Evolutionary conservation across 1,284 basidiomycete genomes (phyloP).

Genomic region (Athelia sp.): DNA sequence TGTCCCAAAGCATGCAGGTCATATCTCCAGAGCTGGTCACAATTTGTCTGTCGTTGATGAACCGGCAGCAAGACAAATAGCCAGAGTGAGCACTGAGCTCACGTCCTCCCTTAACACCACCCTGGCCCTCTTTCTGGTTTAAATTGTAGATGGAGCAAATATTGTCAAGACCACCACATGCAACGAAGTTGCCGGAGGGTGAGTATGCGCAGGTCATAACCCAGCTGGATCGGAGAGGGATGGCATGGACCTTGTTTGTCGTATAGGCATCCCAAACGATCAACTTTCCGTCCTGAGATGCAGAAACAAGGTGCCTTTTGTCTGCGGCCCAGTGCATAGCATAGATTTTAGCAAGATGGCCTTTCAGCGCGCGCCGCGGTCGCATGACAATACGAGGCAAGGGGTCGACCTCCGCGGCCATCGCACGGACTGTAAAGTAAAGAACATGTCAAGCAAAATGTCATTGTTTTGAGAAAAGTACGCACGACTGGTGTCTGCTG

Average conservation of each 20-base stretch:
- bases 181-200: constrained; percentile 94
- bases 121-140: constrained; percentile 63
- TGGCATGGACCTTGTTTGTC: constrained; percentile 99
- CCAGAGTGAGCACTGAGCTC: constrained; percentile 97
- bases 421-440: constrained; percentile 71
- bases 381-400: constrained; percentile 96
- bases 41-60: constrained; percentile 98
- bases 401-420: constrained; percentile 94
- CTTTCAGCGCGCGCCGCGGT: constrained; percentile 89
- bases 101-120: constrained; percentile 72
- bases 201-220: constrained; percentile 99
- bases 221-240: constrained; percentile 96
- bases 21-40: constrained; percentile 97
- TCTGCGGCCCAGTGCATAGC: constrained; percentile 99
- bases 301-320: constrained; percentile 94
- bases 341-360: constrained; percentile 98
- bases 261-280: constrained; percentile 99
- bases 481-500: constrained; percentile 94
- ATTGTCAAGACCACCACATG: constrained; percentile 98
- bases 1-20: constrained; percentile 99
- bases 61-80: constrained; percentile 96
- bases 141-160: constrained; percentile 98
- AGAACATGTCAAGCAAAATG: constrained; percentile 6
- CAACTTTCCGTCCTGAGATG: constrained; percentile 98
- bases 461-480: constrained; percentile 18